Percentiles rank a stretch among this genome's conserved stretches.
These are phyloP conservation scores for Spongiforma sp. DNA, from an alignment of 1,284 basidiomycete species.

Conservation along the genomic window DNA sequence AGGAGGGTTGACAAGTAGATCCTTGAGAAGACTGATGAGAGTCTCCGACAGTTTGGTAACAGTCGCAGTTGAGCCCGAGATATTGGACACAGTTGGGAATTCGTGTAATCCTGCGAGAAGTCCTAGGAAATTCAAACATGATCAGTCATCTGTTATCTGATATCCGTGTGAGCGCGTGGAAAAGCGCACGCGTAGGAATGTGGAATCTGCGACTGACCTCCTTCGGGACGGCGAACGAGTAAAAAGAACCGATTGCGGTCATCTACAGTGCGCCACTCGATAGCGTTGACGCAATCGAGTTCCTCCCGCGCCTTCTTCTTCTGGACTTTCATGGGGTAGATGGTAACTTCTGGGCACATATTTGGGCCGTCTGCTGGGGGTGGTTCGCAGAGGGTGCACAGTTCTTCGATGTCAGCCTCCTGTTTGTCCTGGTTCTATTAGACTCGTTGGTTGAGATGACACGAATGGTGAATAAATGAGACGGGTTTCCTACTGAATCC, in stretches of 20 bases:
- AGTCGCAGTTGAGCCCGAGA: conserved; percentile 44
- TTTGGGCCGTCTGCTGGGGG: conserved; percentile 44
- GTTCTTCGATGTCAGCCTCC: conserved; percentile 71
- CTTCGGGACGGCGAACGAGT: conserved; percentile 81
- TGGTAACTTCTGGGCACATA: conserved; percentile 55
- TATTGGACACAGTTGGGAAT: conserved; percentile 70
- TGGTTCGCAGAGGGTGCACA: conserved; percentile 76
- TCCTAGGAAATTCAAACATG: conserved; percentile 52
- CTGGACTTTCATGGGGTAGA: conserved; percentile 88
- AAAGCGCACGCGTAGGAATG: not conserved
- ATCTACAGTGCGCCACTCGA: conserved; percentile 70
- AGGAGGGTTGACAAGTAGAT: conserved; percentile 42
- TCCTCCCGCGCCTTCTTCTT: conserved; percentile 89
- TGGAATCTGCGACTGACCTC: conserved; percentile 57
- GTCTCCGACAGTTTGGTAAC: conserved; percentile 42
- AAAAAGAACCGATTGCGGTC: conserved; percentile 64
- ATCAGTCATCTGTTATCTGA: conserved; percentile 7
- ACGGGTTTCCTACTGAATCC: conserved; percentile 7
- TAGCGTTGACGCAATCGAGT: conserved; percentile 82
- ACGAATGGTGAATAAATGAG: not conserved
- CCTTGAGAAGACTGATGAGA: conserved; percentile 47
- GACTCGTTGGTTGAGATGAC: conserved; percentile 5
- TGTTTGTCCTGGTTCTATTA: conserved; percentile 13
- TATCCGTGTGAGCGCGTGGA: not conserved
- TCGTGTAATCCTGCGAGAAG: conserved; percentile 89